A percentile compares a stretch with the other conserved stretches of the same genome.
phyloP scores from a whole-genome alignment of 441 rosid species.

The Geranium incanum region DNA sequence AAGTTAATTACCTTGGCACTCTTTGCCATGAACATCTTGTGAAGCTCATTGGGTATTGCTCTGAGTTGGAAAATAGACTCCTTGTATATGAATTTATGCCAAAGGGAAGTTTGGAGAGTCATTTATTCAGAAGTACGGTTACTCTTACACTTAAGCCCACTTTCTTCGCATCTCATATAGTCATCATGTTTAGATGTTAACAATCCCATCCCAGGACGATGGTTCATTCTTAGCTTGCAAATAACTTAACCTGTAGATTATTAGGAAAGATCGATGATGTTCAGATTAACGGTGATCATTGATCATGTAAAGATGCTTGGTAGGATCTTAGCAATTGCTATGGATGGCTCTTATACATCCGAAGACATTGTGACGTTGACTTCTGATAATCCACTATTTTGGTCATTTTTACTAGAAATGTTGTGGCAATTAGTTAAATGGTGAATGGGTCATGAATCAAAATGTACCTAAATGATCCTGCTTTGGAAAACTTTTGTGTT shows the following conservation, averaged over 20 bases:
- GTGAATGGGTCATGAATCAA: background rate
- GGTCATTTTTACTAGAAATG: too few species aligned
- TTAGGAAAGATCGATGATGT: too few species aligned
- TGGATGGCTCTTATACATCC: background rate
- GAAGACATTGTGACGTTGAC: background rate
- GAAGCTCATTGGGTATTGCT: conserved; percentile 52
- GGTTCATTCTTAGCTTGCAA: too few species aligned
- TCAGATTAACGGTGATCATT: too few species aligned
- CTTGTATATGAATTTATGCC: conserved; percentile 57
- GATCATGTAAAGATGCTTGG: background rate
- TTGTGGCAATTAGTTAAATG: too few species aligned
- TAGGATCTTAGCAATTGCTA: background rate
- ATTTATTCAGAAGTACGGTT: conserved; percentile 47
- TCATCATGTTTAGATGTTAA: too few species aligned
- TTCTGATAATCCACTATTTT: background rate
- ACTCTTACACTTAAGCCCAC: too few species aligned
- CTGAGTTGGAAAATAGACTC: conserved; percentile 39
- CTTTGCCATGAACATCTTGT: conserved; percentile 56
- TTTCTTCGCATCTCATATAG: too few species aligned
- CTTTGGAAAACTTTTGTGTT: too few species aligned
- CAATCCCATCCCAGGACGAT: too few species aligned
- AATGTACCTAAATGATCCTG: background rate
- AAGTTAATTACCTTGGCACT: conserved; percentile 49
- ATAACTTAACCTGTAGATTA: too few species aligned
- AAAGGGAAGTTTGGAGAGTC: conserved; percentile 59